Base-by-base conservation (phyloP, 2,329 filamentous ascomycete species). In the Remersonia thermophila region DNA sequence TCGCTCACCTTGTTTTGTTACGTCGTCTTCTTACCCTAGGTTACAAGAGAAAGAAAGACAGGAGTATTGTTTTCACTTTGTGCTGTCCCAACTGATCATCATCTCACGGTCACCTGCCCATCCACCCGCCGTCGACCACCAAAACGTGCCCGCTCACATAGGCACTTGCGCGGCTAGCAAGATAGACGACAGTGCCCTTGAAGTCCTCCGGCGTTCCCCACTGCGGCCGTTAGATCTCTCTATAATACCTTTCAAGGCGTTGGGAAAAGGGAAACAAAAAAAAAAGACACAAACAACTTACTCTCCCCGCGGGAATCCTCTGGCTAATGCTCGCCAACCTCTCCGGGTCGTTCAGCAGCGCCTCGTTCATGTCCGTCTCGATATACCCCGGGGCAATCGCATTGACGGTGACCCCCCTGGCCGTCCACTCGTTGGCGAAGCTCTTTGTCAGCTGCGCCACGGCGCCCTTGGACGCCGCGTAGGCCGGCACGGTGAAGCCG, bases 351-450 rank as follows among this genome's bases (percentile, higher is more conserved):
- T 77, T 71, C 30, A 93, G 73, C 51, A 95, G 59, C 3, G 85
- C 86, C 46, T 69, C 71, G 56, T 94, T 95, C 87, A 94, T 94
- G 42, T 94, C 86, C n/a, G 86, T 94, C 33, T 73, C 82, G 49
- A 93, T 83, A 58, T 94, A 94, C 0, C 86, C 86, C 0, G 86
- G 86, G 2, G 86, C 85, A 52, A 94, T 83, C 7, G 81, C 83
- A 56, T 94, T 94, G 28, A 94, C 85, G 1, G 72, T 83, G 43
- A 94, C 70, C 2, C 85, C 85, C 51, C 76, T 71, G n/a, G 65
- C 58, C 0, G 78, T 75, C 86, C 86, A 94, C 61, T 93, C 83
- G 54, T 94, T 94, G 32, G 78, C 77, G 39, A 94, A 66, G 17
- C 80, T 79, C 62, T 91, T 93, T 35, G 84, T 93, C 40, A 93